Evolutionary conservation across 2,329 filamentous ascomycete species (phyloP).

Genomic region (Ceratocystis cubensis): DNA sequence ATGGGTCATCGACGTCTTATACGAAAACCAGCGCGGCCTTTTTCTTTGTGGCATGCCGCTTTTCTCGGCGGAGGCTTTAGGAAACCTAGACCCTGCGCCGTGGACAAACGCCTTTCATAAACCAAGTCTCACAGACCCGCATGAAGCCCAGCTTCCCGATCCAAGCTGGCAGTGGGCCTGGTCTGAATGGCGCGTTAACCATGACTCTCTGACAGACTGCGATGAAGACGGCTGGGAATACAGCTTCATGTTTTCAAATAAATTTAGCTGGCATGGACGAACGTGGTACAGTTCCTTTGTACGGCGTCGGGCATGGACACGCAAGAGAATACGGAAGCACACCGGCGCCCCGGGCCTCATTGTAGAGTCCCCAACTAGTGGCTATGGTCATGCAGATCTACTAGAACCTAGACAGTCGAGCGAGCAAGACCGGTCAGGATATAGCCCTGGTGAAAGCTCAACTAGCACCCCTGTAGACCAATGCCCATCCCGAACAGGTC

Average conservation of each 20-base stretch:
- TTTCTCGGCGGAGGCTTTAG: conserved; percentile 77
- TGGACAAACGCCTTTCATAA: conserved; percentile 67
- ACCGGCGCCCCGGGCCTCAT: conserved; percentile 31
- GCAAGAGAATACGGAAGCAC: conserved; percentile 55
- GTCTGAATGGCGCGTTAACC: conserved; percentile 51
- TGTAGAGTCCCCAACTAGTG: neutral
- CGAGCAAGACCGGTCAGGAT: neutral
- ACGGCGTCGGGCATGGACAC: conserved; percentile 75
- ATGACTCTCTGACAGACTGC: conserved; percentile 55
- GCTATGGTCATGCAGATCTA: conserved; percentile 6
- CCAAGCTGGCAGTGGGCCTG: conserved; percentile 87
- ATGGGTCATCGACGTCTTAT: conserved; percentile 69
- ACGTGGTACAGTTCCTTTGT: conserved; percentile 94
- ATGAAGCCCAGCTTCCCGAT: conserved; percentile 84
- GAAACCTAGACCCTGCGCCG: conserved; percentile 70
- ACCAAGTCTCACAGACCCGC: conserved; percentile 52
- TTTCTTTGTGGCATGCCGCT: conserved; percentile 80
- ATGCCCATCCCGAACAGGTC: conserved; percentile 6
- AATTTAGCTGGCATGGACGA: conserved; percentile 75
- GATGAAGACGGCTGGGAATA: conserved; percentile 96
- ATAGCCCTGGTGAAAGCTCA: neutral
- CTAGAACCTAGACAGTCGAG: neutral
- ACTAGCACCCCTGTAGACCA: neutral
- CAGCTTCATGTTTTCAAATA: conserved; percentile 68
- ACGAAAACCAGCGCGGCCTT: conserved; percentile 86